Percentiles rank a stretch among this genome's conserved stretches.
Evolutionary conservation across 2,329 filamentous ascomycete species (phyloP).

Genomic region (Curvularia spicifera): DNA sequence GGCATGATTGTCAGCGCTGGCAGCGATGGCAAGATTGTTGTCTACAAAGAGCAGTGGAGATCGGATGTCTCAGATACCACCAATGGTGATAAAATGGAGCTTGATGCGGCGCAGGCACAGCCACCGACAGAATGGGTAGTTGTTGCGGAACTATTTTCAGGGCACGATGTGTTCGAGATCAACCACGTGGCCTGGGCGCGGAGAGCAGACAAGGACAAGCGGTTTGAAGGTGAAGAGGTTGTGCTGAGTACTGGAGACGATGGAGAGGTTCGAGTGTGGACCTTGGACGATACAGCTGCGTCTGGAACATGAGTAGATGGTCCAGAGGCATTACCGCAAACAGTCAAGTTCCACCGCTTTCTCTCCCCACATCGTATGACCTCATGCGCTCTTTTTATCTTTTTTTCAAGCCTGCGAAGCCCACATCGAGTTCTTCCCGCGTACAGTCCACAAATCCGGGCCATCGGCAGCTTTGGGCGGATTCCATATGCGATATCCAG

Average conservation of each 20-base stretch:
- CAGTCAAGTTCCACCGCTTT: neutral
- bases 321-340: neutral
- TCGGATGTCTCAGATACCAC: slow-evolving; percentile 33
- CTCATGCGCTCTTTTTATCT: neutral
- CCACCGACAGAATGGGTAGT: slow-evolving; percentile 70
- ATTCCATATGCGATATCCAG: neutral
- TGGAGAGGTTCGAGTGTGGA: slow-evolving; percentile 85
- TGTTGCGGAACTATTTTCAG: slow-evolving; percentile 71
- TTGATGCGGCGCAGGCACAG: slow-evolving; percentile 23
- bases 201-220: slow-evolving; percentile 71
- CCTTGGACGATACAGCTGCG: slow-evolving; percentile 39
- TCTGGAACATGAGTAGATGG: slow-evolving; percentile 1
- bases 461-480: neutral
- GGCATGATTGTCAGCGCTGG: slow-evolving; percentile 87
- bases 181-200: slow-evolving; percentile 91
- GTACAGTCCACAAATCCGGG: neutral
- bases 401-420: neutral
- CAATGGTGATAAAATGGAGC: slow-evolving; percentile 25
- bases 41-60: slow-evolving; percentile 32
- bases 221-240: slow-evolving; percentile 75
- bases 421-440: neutral
- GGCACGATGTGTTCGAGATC: slow-evolving; percentile 91
- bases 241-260: slow-evolving; percentile 92
- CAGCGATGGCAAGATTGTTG: slow-evolving; percentile 64
- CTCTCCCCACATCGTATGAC: slow-evolving; percentile 1